These are phyloP conservation scores for Orbilia ellipsospora DNA, from an alignment of 2,329 filamentous ascomycete species.

Conservation along the genomic window DNA sequence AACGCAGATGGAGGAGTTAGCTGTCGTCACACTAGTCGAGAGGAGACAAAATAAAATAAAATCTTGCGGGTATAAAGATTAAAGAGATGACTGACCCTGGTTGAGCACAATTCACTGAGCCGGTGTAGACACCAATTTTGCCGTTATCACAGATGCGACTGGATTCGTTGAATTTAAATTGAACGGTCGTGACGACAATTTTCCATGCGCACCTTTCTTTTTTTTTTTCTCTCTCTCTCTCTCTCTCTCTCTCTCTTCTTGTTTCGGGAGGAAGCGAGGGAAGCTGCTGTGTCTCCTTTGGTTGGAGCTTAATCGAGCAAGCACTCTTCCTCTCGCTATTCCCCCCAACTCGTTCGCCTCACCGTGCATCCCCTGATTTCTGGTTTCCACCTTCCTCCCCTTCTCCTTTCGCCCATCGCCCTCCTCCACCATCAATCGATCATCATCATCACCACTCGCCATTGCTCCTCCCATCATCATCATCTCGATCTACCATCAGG, in stretches of 20 bases:
- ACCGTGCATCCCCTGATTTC: slow-evolving; percentile 34
- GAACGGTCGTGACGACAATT: slow-evolving; percentile 50
- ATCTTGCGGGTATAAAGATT: too few species aligned
- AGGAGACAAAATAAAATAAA: too few species aligned
- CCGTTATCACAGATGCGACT: too few species aligned
- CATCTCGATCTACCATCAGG: slow-evolving; percentile 63
- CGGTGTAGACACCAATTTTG: too few species aligned
- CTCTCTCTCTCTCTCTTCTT: slow-evolving; percentile 15
- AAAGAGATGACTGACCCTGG: too few species aligned
- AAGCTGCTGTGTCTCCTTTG: slow-evolving; percentile 16
- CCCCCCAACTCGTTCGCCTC: slow-evolving; percentile 23
- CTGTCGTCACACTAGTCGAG: too few species aligned
- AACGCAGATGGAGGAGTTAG: too few species aligned
- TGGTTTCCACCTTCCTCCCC: slow-evolving; percentile 52
- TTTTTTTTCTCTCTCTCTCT: neutral
- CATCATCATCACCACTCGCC: slow-evolving; percentile 42
- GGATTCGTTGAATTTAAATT: too few species aligned
- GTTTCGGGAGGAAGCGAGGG: slow-evolving; percentile 29
- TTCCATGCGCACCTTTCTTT: slow-evolving; percentile 40
- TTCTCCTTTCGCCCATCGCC: slow-evolving; percentile 59
- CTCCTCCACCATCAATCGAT: slow-evolving; percentile 55
- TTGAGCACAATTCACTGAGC: too few species aligned
- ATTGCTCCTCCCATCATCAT: slow-evolving; percentile 59
- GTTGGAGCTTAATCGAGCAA: neutral
- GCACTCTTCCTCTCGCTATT: too few species aligned